Percentiles rank a stretch among this genome's conserved stretches.
Evolutionary conservation across 2,329 filamentous ascomycete species (phyloP).

Genomic region (Scedosporium aurantiacum): DNA sequence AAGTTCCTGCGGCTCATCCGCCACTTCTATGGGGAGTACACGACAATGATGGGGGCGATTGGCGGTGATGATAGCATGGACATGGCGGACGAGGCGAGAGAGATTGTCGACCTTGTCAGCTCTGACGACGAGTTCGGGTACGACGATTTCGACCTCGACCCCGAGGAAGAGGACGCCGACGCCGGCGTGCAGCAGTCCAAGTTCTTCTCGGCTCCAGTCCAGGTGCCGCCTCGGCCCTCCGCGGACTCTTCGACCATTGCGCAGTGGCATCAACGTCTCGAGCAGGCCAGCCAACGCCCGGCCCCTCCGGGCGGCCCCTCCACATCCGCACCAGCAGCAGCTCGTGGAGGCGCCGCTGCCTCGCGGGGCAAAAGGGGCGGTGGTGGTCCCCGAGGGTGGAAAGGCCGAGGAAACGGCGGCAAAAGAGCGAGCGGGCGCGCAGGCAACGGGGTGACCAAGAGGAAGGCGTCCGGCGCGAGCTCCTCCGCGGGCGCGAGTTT

Average conservation of each 20-base stretch:
- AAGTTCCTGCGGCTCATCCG: constrained; percentile 50
- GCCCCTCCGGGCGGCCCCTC: background rate
- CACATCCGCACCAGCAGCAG: too few species aligned
- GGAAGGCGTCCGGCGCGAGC: constrained; percentile 10
- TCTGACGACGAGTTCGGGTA: constrained; percentile 22
- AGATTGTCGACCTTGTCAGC: constrained; percentile 46
- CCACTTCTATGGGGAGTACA: constrained; percentile 33
- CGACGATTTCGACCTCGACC: constrained; percentile 19
- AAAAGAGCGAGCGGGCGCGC: constrained; percentile 22
- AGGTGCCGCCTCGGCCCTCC: constrained; percentile 22
- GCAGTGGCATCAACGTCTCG: constrained; percentile 16
- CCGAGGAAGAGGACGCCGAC: constrained; percentile 24
- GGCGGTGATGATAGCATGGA: constrained; percentile 9
- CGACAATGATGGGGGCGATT: constrained; percentile 34
- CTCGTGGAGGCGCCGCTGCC: constrained; percentile 12
- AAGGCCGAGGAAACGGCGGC: constrained; percentile 11
- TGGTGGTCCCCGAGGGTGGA: constrained; percentile 15
- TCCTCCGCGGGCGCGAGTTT: constrained; percentile 12
- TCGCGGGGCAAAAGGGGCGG: constrained; percentile 18
- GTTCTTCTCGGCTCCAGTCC: constrained; percentile 31
- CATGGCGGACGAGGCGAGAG: constrained; percentile 16
- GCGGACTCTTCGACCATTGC: constrained; percentile 18
- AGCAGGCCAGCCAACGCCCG: constrained; percentile 9
- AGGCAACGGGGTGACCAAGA: constrained; percentile 12
- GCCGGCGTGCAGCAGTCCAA: constrained; percentile 33